A percentile compares a stretch with the other conserved stretches of the same genome.
phyloP scores from a whole-genome alignment of 352 stramenopile species.

The Globisporangium carolinianum region DNA sequence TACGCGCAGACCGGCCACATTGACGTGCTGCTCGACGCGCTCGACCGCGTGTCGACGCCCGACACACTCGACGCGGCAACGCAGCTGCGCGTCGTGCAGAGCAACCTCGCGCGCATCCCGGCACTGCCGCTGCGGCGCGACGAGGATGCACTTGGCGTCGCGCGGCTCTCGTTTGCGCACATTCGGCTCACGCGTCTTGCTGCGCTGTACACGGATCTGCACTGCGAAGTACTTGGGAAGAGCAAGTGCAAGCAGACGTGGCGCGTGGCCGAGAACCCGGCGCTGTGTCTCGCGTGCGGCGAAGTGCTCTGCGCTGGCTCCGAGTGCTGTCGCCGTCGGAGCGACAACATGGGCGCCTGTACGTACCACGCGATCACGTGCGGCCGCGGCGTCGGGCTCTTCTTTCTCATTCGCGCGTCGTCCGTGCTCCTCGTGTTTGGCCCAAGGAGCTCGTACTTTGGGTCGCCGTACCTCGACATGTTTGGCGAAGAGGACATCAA shows the following conservation, averaged over 20 bases:
- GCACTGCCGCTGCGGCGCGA: conserved; percentile 45
- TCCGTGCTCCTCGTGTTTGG: conserved; percentile 73
- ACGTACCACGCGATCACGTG: conserved; percentile 71
- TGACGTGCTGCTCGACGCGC: conserved; percentile 30
- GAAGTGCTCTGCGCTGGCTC: conserved; percentile 74
- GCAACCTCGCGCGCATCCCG: conserved; percentile 47
- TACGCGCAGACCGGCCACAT: conserved; percentile 54
- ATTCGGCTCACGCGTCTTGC: conserved; percentile 56
- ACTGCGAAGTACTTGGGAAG: conserved; percentile 60
- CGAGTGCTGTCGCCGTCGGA: conserved; percentile 68
- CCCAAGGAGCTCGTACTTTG: conserved; percentile 76
- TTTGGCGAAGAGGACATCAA: conserved; percentile 88
- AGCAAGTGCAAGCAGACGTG: conserved; percentile 70
- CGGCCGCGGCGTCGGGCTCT: conserved; percentile 62
- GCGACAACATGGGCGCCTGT: conserved; percentile 66
- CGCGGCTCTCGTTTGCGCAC: conserved; percentile 54
- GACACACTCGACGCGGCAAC: conserved; percentile 4
- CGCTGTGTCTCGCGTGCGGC: conserved; percentile 73
- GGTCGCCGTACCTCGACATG: conserved; percentile 82
- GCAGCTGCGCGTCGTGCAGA: conserved; percentile 23
- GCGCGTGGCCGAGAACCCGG: conserved; percentile 70
- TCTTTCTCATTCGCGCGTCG: conserved; percentile 78
- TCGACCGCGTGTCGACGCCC: conserved; percentile 20
- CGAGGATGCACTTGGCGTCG: conserved; percentile 22
- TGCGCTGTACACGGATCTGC: conserved; percentile 70